A percentile compares a stretch with the other conserved stretches of the same genome.
Conservation (phyloP, 345 rosid genomes). For the Eucalyptus curtisii region DNA sequence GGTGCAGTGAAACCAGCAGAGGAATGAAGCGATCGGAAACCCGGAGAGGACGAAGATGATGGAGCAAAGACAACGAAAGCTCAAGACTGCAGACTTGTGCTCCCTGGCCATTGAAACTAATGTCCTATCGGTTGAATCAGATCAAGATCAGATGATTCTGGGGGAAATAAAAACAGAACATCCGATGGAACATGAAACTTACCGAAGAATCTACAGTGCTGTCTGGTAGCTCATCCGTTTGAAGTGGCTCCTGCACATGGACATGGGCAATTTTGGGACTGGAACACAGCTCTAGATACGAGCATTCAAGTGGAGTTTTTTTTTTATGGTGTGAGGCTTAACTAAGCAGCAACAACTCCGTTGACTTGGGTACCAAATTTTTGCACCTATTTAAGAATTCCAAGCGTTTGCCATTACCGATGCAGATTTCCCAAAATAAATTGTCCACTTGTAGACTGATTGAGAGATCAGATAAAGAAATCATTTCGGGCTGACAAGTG, state of each 20-base stretch:
- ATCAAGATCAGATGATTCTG: neutral
- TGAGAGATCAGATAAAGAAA: neutral
- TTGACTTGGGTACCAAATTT: neutral
- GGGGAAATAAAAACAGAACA: neutral
- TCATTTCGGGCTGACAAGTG: neutral
- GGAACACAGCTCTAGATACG: neutral
- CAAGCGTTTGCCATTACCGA: neutral
- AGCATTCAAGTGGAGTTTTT: neutral
- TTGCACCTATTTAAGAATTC: neutral
- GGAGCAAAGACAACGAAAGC: conserved; percentile 42
- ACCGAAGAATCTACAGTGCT: neutral
- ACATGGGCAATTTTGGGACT: neutral
- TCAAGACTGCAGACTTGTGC: conserved; percentile 14
- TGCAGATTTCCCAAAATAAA: neutral
- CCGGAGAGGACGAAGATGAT: conserved; percentile 26
- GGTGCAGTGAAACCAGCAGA: conserved; percentile 29
- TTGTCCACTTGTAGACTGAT: neutral
- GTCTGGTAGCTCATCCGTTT: neutral
- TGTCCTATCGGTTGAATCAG: neutral
- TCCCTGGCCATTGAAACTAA: conserved; percentile 31
- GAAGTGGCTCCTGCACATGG: conserved; percentile 16
- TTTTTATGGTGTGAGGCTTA: neutral
- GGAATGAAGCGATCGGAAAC: conserved; percentile 41
- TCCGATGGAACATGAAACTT: neutral
- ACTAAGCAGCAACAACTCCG: neutral